phyloP scores from a whole-genome alignment of 208 protist genomes.

The Wallacemonas sp. region DNA sequence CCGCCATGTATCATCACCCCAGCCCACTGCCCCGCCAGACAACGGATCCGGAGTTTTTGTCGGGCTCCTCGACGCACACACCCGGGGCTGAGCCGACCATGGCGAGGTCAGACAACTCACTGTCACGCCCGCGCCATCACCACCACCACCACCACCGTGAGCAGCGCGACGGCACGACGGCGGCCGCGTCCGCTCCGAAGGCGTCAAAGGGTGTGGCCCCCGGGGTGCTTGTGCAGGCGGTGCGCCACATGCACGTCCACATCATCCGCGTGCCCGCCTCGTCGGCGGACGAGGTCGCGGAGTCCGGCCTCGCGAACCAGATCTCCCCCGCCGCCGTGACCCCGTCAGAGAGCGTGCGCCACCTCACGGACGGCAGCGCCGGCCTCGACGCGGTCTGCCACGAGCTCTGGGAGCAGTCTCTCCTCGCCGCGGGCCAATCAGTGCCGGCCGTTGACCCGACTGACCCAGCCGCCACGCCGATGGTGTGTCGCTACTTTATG shows the following conservation, averaged over 20 bases:
- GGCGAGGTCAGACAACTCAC: no score
- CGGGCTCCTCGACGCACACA: no score
- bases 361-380: background rate
- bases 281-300: background rate
- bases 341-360: background rate
- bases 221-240: background rate
- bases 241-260: conserved; percentile 5
- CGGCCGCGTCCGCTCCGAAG: background rate
- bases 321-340: background rate
- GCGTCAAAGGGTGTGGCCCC: background rate
- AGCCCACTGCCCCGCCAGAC: no score
- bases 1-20: background rate
- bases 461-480: background rate
- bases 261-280: background rate
- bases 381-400: background rate
- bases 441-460: background rate
- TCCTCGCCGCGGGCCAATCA: background rate
- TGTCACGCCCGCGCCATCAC: background rate
- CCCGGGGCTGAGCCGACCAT: no score
- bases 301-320: background rate
- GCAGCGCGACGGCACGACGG: no score
- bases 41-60: no score
- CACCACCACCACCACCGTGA: no score
- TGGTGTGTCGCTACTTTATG: conserved; percentile 6
- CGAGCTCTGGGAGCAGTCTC: background rate